These are phyloP conservation scores for Fagopyrum esculentum DNA, from an alignment of 148 eudicot genomes.

Conservation along the genomic window DNA sequence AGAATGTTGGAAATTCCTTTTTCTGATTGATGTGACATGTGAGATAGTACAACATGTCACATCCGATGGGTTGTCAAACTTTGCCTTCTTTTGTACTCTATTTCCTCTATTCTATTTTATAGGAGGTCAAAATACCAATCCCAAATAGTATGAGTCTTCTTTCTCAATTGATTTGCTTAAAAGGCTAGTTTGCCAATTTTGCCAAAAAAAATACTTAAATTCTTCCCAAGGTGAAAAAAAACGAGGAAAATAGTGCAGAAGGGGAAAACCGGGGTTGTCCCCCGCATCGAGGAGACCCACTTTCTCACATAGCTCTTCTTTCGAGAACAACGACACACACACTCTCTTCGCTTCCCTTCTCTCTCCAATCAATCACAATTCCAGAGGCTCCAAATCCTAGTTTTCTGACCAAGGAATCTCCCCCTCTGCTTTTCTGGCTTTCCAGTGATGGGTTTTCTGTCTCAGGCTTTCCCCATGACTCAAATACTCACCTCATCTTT, in stretches of 20 bases:
- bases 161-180: no score
- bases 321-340: not conserved
- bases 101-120: no score
- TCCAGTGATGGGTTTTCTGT: not conserved
- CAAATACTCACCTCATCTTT: not conserved
- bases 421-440: not conserved
- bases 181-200: no score
- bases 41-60: no score
- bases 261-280: not conserved
- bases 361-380: constrained; percentile 7
- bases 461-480: not conserved
- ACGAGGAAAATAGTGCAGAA: not conserved
- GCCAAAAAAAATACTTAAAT: no score
- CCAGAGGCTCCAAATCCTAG: constrained; percentile 6
- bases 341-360: not conserved
- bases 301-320: not conserved
- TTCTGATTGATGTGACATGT: no score
- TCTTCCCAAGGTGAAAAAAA: no score
- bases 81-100: no score
- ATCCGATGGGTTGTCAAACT: no score
- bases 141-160: no score
- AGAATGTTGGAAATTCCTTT: no score
- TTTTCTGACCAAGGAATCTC: not conserved
- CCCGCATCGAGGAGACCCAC: not conserved
- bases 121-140: no score